Conservation (phyloP, 805 yeast species). For the Myxozyma neglecta region DNA sequence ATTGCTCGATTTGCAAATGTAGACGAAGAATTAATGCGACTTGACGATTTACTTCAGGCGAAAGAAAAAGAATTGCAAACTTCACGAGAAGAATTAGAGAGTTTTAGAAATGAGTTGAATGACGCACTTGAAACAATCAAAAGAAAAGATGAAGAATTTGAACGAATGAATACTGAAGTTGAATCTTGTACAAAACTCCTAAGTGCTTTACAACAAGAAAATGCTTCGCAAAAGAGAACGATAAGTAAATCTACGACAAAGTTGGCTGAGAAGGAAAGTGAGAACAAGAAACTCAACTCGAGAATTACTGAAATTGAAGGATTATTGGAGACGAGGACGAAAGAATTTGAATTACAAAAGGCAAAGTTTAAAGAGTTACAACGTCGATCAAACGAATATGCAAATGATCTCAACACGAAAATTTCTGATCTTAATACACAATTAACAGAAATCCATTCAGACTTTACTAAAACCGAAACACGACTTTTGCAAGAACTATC, state of each 20-base stretch:
- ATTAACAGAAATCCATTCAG: conserved; percentile 1
- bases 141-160: conserved; percentile 11
- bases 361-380: not conserved
- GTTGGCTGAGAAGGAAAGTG: conserved; percentile 6
- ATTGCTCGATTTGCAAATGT: not conserved
- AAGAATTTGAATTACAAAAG: conserved; percentile 2
- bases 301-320: not conserved
- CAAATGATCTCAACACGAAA: conserved; percentile 1
- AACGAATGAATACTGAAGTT: conserved; percentile 14
- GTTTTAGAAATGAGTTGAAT: not conserved
- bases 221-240: conserved; percentile 17
- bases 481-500: not conserved
- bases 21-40: conserved; percentile 6
- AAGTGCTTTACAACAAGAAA: conserved; percentile 20
- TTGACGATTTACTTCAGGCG: conserved; percentile 32
- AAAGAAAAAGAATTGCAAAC: conserved; percentile 45
- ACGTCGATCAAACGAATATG: not conserved
- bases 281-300: not conserved
- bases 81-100: conserved; percentile 42
- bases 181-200: conserved; percentile 15
- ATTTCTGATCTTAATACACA: conserved; percentile 1
- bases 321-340: not conserved
- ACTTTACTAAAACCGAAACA: not conserved
- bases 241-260: conserved; percentile 1
- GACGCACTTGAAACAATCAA: not conserved